Base-by-base conservation (phyloP, 2,329 filamentous ascomycete genomes). In the Venturia oleaginea region DNA sequence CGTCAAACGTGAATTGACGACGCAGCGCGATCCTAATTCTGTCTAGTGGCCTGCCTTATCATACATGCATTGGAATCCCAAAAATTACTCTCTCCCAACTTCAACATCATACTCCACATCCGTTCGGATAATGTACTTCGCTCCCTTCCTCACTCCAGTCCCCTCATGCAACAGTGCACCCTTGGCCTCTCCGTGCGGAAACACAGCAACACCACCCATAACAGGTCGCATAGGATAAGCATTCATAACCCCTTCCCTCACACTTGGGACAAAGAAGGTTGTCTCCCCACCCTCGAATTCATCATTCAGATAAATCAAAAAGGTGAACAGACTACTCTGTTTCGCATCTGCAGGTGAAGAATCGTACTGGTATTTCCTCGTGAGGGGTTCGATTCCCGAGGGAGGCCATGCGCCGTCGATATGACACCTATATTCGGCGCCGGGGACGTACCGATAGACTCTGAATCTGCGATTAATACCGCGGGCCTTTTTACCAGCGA, bases 361-460 rank as follows among this genome's bases (percentile, higher is more conserved):
- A 68, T 90, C 87, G 72, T 89, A 90, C 3, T 87, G 78, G 64
- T 90, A 90, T 0, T 76, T 80, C 67, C 83, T 80, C 11, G 72
- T 75, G 62, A 81, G 78, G 0, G 83, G 74, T 1, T 81, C 74
- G 55, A 89, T 85, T 1, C 85, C 85, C 0, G 86, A 89, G 0
- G 87, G 87, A 15, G 87, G 87, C 87, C 87, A 90, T 0, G 87
- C 87, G 8, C 87, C 87, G 68, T 90, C 81, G 65, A 90, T 89
- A 68, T 90, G 87, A 65, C 83, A 85, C 8, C 87, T 78, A 69
- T 90, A 90, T 71, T 90, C 87, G 0, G 87, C 87, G 0, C 87
- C 87, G 1, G 87, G 86, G 0, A 90, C 86, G 65, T 90, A 90
- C 69, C 87, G 80, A 67, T 90, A 90, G 0, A 90, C 86, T 22